Evolutionary conservation across 108 stramenopile genomes (phyloP).

Genomic region (Pseudonitzschia delicatissima): DNA sequence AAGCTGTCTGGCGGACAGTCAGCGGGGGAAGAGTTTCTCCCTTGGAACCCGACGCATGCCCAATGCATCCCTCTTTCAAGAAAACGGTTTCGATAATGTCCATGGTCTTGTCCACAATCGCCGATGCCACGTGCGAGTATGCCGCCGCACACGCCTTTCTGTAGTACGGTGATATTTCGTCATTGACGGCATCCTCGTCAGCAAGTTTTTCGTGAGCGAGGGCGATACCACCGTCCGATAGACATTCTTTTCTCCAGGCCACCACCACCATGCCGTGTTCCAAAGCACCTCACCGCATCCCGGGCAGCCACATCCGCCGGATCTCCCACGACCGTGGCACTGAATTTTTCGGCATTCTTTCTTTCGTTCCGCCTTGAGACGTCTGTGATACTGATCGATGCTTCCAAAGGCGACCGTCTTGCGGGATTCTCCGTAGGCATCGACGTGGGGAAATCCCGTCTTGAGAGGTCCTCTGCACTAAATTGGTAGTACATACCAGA

Average conservation of each 20-base stretch:
- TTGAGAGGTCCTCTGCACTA: constrained; percentile 26
- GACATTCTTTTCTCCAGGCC: constrained; percentile 61
- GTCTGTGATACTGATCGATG: constrained; percentile 69
- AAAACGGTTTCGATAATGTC: constrained; percentile 86
- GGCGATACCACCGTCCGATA: constrained; percentile 76
- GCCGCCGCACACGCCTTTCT: constrained; percentile 60
- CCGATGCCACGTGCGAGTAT: constrained; percentile 67
- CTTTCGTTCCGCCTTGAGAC: constrained; percentile 65
- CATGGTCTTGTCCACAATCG: constrained; percentile 73
- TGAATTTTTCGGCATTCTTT: constrained; percentile 46
- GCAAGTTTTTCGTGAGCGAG: constrained; percentile 34
- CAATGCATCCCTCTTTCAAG: constrained; percentile 71
- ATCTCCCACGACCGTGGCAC: constrained; percentile 21
- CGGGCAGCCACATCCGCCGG: constrained; percentile 72
- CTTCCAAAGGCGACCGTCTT: constrained; percentile 57
- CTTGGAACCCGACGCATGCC: constrained; percentile 42
- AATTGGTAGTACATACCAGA: constrained; percentile 35
- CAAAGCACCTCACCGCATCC: constrained; percentile 83
- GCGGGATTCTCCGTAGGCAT: constrained; percentile 83
- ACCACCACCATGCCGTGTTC: constrained; percentile 87
- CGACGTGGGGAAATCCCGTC: constrained; percentile 79
- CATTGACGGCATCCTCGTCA: constrained; percentile 50
- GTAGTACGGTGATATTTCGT: constrained; percentile 53
- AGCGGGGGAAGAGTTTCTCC: constrained; percentile 23
- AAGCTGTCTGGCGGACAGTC: constrained; percentile 59